Evolutionary conservation across 2,329 filamentous ascomycete species (phyloP), one percentile per base, ranked within the genome.

Genomic region (Fusarium musae): DNA sequence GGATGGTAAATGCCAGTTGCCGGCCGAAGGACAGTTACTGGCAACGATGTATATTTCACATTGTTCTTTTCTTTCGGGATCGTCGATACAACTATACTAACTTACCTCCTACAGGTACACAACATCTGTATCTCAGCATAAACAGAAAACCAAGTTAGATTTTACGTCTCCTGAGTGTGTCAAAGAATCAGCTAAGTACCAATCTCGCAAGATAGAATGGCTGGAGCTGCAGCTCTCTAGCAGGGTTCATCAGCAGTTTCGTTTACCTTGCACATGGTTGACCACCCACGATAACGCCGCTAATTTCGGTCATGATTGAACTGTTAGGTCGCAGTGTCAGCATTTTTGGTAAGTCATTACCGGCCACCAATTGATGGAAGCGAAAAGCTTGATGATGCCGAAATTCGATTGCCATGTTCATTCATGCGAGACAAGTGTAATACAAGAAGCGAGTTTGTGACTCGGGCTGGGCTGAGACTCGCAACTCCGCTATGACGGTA

Each of bases 341-440:
- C 32, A 46, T 9, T 43, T 46, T n/a, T 23, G n/a, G 21, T 16
- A 42, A 42, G 26, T 21, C 26, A 36, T 66, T 49, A 23, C 28
- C 36, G 47, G 36, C 30, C 28, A 37, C 30, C 42, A 34, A 36
- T 23, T 34, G 47, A 52, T 26, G 23, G 28, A 32, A 60, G 40
- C 34, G 32, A 44, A 40, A 47, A 58, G 26, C 42, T 21, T 47
- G 36, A 36, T 47, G 34, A 56, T 64, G 36, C 66, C 66, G 66
- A 71, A 58, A 71, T 67, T 71, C 56, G 58, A 66, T 59, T 63
- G 26, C 44, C 32, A 60, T 56, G 39, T 54, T 52, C n/a, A 63
- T 71, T 73, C 66, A 73, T 74, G 66, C 70, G 47, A 43, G 28
- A 65, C 59, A 28, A 59, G 30, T 44, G 44, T 52, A 32, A n/a